Conservation (phyloP, 73 alveolate species). For the Paramecium biaurelia region DNA sequence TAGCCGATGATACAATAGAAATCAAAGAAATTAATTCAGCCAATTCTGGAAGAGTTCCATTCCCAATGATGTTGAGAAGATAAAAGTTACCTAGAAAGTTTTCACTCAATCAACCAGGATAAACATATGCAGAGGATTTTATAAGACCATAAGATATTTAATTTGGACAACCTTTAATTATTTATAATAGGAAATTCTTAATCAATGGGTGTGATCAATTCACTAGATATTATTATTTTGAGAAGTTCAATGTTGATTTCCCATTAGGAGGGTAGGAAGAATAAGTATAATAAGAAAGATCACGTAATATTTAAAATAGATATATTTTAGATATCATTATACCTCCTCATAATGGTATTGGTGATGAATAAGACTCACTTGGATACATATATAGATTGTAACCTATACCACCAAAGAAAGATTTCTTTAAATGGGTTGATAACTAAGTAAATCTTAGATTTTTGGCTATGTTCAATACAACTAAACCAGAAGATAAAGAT, state of each 20-base stretch:
- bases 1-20: constrained; percentile 97
- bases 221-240: constrained; percentile 80
- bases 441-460: constrained; percentile 90
- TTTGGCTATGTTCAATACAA: constrained; percentile 86
- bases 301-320: constrained; percentile 36
- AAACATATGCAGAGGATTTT: constrained; percentile 81
- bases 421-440: constrained; percentile 95
- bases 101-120: constrained; percentile 92
- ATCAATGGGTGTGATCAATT: constrained; percentile 90
- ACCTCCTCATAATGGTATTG: constrained; percentile 97
- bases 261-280: constrained; percentile 85
- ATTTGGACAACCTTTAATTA: constrained; percentile 74
- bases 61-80: constrained; percentile 90
- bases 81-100: constrained; percentile 87
- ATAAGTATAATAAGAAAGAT: constrained; percentile 78
- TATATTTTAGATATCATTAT: constrained; percentile 63
- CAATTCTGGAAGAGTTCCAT: constrained; percentile 91
- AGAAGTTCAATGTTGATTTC: constrained; percentile 81
- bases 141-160: constrained; percentile 85
- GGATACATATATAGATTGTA: constrained; percentile 84
- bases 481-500: constrained; percentile 88
- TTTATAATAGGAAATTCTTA: constrained; percentile 81
- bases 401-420: constrained; percentile 87
- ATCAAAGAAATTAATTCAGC: constrained; percentile 90
- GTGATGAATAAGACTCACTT: constrained; percentile 94